These are phyloP conservation scores for Benincasa hispida DNA, from an alignment of 306 rosid genomes.

Conservation along the genomic window DNA sequence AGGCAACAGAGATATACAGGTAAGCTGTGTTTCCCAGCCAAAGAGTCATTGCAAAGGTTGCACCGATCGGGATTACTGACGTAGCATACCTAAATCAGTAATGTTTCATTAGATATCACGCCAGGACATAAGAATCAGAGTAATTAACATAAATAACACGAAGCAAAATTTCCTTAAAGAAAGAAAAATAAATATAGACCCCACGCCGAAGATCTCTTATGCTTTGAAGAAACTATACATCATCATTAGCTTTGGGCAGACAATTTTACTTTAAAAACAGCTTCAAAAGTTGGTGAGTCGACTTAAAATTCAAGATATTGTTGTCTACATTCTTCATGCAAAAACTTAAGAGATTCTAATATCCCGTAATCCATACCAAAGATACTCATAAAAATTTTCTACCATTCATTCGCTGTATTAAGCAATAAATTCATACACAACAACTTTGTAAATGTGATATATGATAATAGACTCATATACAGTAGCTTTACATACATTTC, in stretches of 20 bases:
- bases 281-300: background rate
- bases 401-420: background rate
- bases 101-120: constrained; percentile 16
- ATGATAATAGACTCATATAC: background rate
- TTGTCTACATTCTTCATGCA: background rate
- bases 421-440: background rate
- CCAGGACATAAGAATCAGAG: constrained; percentile 4
- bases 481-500: constrained; percentile 60
- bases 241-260: background rate
- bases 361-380: background rate
- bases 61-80: constrained; percentile 94
- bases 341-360: background rate
- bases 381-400: background rate
- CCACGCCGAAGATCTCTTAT: background rate
- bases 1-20: constrained; percentile 90
- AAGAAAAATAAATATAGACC: background rate
- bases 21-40: constrained; percentile 99
- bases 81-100: constrained; percentile 60
- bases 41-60: constrained; percentile 97
- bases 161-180: background rate
- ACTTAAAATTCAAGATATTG: background rate
- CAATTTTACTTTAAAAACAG: background rate
- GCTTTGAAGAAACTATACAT: background rate
- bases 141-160: background rate
- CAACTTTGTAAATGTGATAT: constrained; percentile 7